These are phyloP conservation scores for Cladophialophora carrionii DNA, from an alignment of 2,329 filamentous ascomycete species.

Conservation along the genomic window DNA sequence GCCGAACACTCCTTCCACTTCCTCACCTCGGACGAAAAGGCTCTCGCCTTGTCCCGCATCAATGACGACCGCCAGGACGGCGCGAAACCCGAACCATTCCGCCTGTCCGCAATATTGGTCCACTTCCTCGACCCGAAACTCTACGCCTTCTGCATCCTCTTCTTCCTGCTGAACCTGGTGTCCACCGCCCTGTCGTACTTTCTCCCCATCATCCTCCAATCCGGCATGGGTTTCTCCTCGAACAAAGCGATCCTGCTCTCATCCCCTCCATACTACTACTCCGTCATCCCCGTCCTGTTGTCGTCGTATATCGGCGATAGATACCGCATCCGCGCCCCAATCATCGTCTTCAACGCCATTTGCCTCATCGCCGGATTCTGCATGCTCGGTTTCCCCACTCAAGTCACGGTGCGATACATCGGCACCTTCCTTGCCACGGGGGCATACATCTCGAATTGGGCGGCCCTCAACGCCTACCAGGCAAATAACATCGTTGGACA, in stretches of 20 bases:
- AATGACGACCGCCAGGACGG: constrained; percentile 65
- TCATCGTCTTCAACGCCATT: constrained; percentile 67
- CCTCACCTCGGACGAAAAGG: constrained; percentile 59
- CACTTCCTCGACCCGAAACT: constrained; percentile 56
- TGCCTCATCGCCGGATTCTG: constrained; percentile 66
- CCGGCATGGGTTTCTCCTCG: constrained; percentile 59
- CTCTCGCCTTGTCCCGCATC: constrained; percentile 62
- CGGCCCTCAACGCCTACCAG: constrained; percentile 65
- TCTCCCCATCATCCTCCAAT: constrained; percentile 59
- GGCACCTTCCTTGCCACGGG: constrained; percentile 69
- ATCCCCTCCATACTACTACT: constrained; percentile 70
- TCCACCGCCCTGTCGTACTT: constrained; percentile 69
- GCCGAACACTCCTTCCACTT: constrained; percentile 62
- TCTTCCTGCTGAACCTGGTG: constrained; percentile 69
- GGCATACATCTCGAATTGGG: constrained; percentile 71
- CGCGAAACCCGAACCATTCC: constrained; percentile 57
- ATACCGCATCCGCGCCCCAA: constrained; percentile 62
- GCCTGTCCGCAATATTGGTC: constrained; percentile 62
- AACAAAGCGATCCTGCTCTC: constrained; percentile 64
- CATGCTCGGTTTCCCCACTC: constrained; percentile 64
- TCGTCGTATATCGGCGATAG: constrained; percentile 66
- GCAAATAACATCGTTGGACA: constrained; percentile 66
- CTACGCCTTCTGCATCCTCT: constrained; percentile 42
- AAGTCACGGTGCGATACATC: constrained; percentile 65
- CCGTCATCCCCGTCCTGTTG: constrained; percentile 65